A percentile compares a stretch with the other conserved stretches of the same genome.
Evolutionary conservation across 106 monocot genomes (phyloP).

Genomic region (Acorus calamus): DNA sequence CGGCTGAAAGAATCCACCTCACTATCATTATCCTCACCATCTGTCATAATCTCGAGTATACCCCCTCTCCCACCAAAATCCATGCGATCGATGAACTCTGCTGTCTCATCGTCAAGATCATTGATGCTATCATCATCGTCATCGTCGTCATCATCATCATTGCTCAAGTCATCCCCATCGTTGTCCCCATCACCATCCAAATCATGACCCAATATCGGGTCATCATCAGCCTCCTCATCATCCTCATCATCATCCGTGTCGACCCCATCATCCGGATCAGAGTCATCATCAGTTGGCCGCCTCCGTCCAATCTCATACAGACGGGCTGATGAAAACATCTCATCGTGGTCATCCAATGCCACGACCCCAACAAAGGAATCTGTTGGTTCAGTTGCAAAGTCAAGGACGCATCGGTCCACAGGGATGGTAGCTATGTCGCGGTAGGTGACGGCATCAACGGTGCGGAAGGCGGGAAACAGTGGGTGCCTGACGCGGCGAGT

Average conservation of each 20-base stretch:
- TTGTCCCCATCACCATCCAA: constrained; percentile 38
- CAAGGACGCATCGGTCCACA: constrained; percentile 87
- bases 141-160: too few relatives aligned
- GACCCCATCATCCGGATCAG: constrained; percentile 80
- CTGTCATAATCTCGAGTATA: constrained; percentile 57
- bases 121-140: constrained; percentile 29
- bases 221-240: constrained; percentile 42
- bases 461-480: constrained; percentile 85
- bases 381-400: constrained; percentile 61
- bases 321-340: constrained; percentile 77
- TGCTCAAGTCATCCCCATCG: constrained; percentile 38
- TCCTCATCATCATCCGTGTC: constrained; percentile 71
- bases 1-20: constrained; percentile 65
- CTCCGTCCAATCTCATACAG: constrained; percentile 79
- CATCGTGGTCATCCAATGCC: constrained; percentile 89
- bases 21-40: constrained; percentile 50
- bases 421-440: constrained; percentile 85
- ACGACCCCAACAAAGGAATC: constrained; percentile 78
- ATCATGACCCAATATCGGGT: constrained; percentile 31
- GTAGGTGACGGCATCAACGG: constrained; percentile 78
- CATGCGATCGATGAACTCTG: constrained; percentile 32
- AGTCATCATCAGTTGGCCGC: constrained; percentile 85
- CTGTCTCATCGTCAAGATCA: constrained; percentile 43
- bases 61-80: constrained; percentile 53
- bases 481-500: constrained; percentile 69